phyloP scores from a whole-genome alignment of 768 basidiomycete species.

The Suillus tomentosus region DNA sequence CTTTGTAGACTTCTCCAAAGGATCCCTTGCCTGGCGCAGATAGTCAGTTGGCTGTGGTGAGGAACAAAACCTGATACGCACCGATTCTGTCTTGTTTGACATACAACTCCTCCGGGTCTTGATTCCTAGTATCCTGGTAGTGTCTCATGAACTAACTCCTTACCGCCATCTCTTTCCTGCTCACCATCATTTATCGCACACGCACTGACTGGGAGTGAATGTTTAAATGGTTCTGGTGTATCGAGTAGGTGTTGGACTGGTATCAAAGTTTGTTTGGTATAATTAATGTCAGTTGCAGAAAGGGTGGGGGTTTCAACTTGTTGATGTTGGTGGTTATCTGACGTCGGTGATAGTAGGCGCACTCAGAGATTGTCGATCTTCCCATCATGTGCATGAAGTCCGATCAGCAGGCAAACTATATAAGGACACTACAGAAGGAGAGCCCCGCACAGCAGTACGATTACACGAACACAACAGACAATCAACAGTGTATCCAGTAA shows the following conservation, averaged over 20 bases:
- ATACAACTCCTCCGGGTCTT: slow-evolving; percentile 96
- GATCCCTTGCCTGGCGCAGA: slow-evolving; percentile 84
- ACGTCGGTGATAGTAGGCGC: neutral
- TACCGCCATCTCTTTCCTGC: slow-evolving; percentile 5
- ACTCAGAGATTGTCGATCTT: neutral
- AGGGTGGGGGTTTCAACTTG: neutral
- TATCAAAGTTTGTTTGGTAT: slow-evolving; percentile 4
- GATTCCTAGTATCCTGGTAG: slow-evolving; percentile 61
- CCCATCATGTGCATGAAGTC: neutral
- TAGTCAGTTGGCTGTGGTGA: slow-evolving; percentile 22
- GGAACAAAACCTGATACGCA: slow-evolving; percentile 37
- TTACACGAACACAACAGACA: neutral
- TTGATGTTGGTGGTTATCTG: neutral
- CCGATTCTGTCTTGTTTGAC: slow-evolving; percentile 98
- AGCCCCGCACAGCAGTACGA: neutral
- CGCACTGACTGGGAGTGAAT: neutral
- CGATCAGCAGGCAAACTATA: neutral
- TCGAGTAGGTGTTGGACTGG: neutral
- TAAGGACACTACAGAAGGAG: neutral
- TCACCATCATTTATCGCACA: slow-evolving; percentile 13
- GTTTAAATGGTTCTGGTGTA: slow-evolving; percentile 7
- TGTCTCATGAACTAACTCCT: slow-evolving; percentile 21
- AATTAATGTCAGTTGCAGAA: slow-evolving; percentile 2
- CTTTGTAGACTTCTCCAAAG: slow-evolving; percentile 99
- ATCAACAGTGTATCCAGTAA: neutral